Conservation (phyloP, 805 yeast genomes). For the Candida ulmi region DNA sequence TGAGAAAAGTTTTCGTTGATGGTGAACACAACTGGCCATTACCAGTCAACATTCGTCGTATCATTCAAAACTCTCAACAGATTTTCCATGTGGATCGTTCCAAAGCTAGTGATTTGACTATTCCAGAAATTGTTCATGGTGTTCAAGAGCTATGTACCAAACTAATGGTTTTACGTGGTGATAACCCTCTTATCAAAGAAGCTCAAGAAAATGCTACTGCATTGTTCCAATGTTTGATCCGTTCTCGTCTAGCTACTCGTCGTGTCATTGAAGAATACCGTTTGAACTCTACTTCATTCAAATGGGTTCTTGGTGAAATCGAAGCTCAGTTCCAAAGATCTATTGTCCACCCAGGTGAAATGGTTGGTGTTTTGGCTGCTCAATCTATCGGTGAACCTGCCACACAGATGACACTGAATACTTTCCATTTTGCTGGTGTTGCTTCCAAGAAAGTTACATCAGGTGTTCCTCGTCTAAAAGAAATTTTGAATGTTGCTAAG, state of each 20-base stretch:
- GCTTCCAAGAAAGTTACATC: slow-evolving; percentile 93
- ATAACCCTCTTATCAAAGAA: slow-evolving; percentile 62
- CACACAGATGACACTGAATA: slow-evolving; percentile 94
- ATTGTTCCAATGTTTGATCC: slow-evolving; percentile 82
- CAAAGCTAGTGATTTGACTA: slow-evolving; percentile 83
- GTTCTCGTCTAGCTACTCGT: slow-evolving; percentile 88
- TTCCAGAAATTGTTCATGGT: slow-evolving; percentile 70
- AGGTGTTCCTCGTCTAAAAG: slow-evolving; percentile 97
- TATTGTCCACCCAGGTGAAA: slow-evolving; percentile 93
- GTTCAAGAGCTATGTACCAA: slow-evolving; percentile 65
- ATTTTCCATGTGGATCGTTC: slow-evolving; percentile 90
- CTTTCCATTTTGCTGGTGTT: slow-evolving; percentile 98
- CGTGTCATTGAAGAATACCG: slow-evolving; percentile 90
- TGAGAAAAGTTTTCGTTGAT: slow-evolving; percentile 81
- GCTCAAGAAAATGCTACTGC: slow-evolving; percentile 92
- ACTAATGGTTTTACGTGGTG: slow-evolving; percentile 78
- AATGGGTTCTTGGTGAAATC: slow-evolving; percentile 93
- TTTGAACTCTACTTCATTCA: slow-evolving; percentile 78
- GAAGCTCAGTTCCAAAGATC: slow-evolving; percentile 91
- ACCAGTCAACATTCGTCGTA: slow-evolving; percentile 95
- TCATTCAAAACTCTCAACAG: slow-evolving; percentile 94
- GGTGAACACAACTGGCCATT: slow-evolving; percentile 98
- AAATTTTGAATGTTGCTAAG: slow-evolving; percentile 96
- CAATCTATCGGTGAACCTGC: slow-evolving; percentile 99
- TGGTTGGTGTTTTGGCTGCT: slow-evolving; percentile 97